A percentile compares a stretch with the other conserved stretches of the same genome.
Conservation (phyloP, 2,329 filamentous ascomycete genomes). For the Exophiala oligosperma region DNA sequence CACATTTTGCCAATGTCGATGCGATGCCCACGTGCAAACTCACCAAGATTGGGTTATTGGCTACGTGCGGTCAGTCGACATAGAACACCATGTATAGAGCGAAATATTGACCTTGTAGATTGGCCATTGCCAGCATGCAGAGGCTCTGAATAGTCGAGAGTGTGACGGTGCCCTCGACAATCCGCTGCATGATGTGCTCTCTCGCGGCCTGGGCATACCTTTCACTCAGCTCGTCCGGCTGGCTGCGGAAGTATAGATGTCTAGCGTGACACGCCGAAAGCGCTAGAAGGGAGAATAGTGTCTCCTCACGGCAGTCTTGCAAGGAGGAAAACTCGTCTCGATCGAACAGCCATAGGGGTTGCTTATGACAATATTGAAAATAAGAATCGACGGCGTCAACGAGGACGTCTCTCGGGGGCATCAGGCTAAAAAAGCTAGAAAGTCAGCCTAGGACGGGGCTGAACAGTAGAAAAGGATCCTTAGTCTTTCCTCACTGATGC, state of each 20-base stretch:
- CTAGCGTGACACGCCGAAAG: conserved; percentile 35
- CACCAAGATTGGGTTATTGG: conserved; percentile 39
- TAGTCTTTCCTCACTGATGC: conserved; percentile 1
- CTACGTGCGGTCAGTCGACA: conserved; percentile 38
- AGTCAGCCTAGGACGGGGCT: background rate
- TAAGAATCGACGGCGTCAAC: conserved; percentile 25
- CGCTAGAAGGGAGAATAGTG: conserved; percentile 37
- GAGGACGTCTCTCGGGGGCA: conserved; percentile 4
- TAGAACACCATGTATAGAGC: conserved; percentile 31
- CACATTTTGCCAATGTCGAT: conserved; percentile 7
- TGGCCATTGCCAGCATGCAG: conserved; percentile 27
- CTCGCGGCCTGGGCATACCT: conserved; percentile 24
- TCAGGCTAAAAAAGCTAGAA: background rate
- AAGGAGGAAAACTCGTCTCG: conserved; percentile 34
- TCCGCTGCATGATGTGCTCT: conserved; percentile 26
- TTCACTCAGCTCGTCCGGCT: conserved; percentile 13
- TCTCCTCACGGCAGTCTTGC: conserved; percentile 34
- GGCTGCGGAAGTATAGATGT: conserved; percentile 26
- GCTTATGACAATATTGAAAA: conserved; percentile 39
- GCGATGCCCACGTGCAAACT: conserved; percentile 40
- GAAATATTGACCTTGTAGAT: conserved; percentile 22
- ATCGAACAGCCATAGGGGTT: conserved; percentile 41
- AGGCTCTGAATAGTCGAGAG: conserved; percentile 29
- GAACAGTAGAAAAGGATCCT: background rate
- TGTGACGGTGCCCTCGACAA: conserved; percentile 23